Evolutionary conservation across 2,329 filamentous ascomycete species (phyloP).

Genomic region (Ambrosiella beaveri): DNA sequence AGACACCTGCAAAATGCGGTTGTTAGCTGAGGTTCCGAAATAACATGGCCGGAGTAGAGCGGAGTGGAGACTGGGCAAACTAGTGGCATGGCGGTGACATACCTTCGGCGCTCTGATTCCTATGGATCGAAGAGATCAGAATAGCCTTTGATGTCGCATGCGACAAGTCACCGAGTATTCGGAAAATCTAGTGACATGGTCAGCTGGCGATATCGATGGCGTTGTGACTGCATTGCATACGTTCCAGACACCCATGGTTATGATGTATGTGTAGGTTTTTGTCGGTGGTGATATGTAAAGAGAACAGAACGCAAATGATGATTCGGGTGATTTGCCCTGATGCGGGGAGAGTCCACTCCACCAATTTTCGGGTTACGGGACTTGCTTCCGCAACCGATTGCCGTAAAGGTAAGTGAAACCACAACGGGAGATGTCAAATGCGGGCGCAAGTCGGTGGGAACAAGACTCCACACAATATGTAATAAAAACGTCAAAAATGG

Average conservation of each 20-base stretch:
- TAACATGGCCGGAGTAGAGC: background rate
- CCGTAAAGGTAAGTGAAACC: background rate
- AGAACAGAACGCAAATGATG: background rate
- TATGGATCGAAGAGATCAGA: conserved; percentile 77
- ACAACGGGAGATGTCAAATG: background rate
- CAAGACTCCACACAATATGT: background rate
- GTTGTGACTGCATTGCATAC: conserved; percentile 15
- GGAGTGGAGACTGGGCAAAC: conserved; percentile 2
- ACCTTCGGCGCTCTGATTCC: conserved; percentile 72
- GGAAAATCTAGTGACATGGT: conserved; percentile 36
- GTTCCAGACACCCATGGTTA: conserved; percentile 26
- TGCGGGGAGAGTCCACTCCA: background rate
- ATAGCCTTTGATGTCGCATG: conserved; percentile 80
- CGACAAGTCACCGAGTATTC: conserved; percentile 66
- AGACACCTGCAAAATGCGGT: conserved; percentile 45
- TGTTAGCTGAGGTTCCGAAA: background rate
- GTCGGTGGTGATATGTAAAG: background rate
- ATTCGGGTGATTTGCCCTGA: background rate
- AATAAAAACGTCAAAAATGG: background rate
- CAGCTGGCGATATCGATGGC: background rate
- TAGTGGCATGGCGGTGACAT: background rate
- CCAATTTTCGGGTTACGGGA: background rate
- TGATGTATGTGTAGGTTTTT: background rate
- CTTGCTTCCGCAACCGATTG: background rate
- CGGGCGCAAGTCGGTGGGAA: background rate